phyloP scores from a whole-genome alignment of 1,139 yeast species.

The Suhomyces maxii region DNA sequence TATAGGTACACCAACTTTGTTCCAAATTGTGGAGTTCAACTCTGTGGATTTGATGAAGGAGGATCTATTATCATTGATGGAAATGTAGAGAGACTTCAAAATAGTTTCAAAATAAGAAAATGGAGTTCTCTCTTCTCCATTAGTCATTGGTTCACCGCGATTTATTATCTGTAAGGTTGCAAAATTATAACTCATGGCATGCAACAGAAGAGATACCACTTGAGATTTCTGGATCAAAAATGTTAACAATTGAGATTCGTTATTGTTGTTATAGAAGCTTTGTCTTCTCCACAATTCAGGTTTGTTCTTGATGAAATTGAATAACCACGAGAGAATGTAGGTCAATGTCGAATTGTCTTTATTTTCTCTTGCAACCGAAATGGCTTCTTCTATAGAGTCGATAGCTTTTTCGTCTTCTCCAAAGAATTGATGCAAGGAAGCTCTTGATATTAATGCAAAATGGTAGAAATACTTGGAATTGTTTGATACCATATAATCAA shows the following conservation, averaged over 20 bases:
- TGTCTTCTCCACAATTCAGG: slow-evolving; percentile 55
- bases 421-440: slow-evolving; percentile 75
- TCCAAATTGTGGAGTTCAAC: slow-evolving; percentile 51
- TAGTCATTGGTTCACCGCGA: slow-evolving; percentile 47
- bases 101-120: slow-evolving; percentile 49
- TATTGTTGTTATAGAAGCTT: slow-evolving; percentile 41
- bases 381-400: slow-evolving; percentile 83
- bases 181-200: slow-evolving; percentile 59
- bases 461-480: slow-evolving; percentile 70
- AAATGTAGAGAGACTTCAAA: slow-evolving; percentile 53
- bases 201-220: slow-evolving; percentile 51
- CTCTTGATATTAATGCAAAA: slow-evolving; percentile 77
- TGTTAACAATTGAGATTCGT: slow-evolving; percentile 60
- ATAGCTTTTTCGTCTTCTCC: slow-evolving; percentile 75
- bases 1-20: slow-evolving; percentile 47
- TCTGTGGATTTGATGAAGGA: slow-evolving; percentile 50
- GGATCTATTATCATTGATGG: slow-evolving; percentile 35
- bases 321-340: slow-evolving; percentile 77
- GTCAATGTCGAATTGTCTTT: slow-evolving; percentile 74
- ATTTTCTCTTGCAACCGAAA: slow-evolving; percentile 83
- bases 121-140: slow-evolving; percentile 12
- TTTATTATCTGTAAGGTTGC: slow-evolving; percentile 55
- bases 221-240: slow-evolving; percentile 61
- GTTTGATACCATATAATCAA: slow-evolving; percentile 80
- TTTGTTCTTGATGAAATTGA: slow-evolving; percentile 64